A percentile compares a stretch with the other conserved stretches of the same genome.
Conservation (phyloP, 176 grass and related monocot genomes). For the Aegilops umbellulata region DNA sequence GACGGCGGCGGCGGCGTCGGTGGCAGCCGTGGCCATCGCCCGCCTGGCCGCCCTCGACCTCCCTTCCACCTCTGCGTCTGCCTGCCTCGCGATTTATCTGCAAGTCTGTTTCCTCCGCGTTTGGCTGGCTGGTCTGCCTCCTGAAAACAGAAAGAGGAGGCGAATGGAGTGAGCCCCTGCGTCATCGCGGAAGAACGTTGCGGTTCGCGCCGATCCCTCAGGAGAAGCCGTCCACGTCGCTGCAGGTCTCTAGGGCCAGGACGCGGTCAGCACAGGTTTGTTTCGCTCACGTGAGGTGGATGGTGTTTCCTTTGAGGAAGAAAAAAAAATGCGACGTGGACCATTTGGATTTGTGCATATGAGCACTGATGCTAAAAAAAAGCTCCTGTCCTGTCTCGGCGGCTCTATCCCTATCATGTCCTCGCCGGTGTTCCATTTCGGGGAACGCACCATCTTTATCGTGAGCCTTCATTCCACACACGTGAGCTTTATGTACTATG, state of each 20-base stretch:
- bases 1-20: neutral
- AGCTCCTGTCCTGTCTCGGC: neutral
- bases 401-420: neutral
- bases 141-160: neutral
- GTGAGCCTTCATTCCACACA: no score
- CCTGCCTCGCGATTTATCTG: no score
- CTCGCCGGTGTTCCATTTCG: neutral
- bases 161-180: neutral
- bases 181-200: neutral
- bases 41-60: neutral
- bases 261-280: neutral
- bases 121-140: neutral
- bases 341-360: neutral
- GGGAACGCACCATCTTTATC: no score
- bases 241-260: neutral
- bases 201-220: constrained; percentile 11
- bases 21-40: constrained; percentile 33
- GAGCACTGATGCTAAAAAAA: no score
- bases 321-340: neutral
- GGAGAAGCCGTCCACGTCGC: constrained; percentile 4
- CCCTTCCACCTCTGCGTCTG: neutral
- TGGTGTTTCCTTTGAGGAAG: neutral
- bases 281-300: neutral
- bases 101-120: neutral
- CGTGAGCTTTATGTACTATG: no score